Evolutionary conservation across 2,329 filamentous ascomycete genomes (phyloP).

Genomic region (Cordyceps sp.): DNA sequence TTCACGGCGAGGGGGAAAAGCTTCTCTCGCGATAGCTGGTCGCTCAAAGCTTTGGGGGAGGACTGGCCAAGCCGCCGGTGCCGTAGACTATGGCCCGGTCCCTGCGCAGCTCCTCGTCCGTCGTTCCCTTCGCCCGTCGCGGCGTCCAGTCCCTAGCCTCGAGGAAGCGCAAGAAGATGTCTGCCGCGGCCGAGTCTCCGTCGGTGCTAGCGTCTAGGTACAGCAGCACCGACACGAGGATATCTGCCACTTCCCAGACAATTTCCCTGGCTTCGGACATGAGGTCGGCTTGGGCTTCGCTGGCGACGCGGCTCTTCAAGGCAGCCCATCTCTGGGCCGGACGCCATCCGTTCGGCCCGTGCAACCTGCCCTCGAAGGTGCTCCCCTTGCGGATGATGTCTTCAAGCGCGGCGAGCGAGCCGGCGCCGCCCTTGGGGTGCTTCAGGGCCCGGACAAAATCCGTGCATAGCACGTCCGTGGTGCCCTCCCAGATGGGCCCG

Average conservation of each 20-base stretch:
- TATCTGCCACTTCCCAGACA: slow-evolving; percentile 25
- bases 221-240: slow-evolving; percentile 25
- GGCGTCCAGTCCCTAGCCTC: slow-evolving; percentile 8
- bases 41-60: slow-evolving; percentile 10
- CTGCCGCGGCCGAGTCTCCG: slow-evolving; percentile 16
- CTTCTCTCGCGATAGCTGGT: no score
- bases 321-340: slow-evolving; percentile 20
- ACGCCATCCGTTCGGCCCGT: slow-evolving; percentile 10
- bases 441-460: slow-evolving; percentile 31
- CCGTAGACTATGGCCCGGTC: slow-evolving; percentile 22
- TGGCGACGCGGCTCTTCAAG: slow-evolving; percentile 19
- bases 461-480: slow-evolving; percentile 50
- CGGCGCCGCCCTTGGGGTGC: slow-evolving; percentile 20
- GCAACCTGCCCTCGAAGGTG: slow-evolving; percentile 9
- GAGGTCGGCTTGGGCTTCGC: slow-evolving; percentile 18
- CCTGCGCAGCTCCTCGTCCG: slow-evolving; percentile 11
- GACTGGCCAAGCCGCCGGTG: not conserved
- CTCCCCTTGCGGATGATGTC: no score
- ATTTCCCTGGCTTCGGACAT: slow-evolving; percentile 27
- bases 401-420: slow-evolving; percentile 24
- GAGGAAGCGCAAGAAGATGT: slow-evolving; percentile 24
- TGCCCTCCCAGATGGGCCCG: slow-evolving; percentile 55
- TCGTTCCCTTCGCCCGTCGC: slow-evolving; percentile 6
- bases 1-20: no score
- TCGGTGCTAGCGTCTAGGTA: slow-evolving; percentile 21